Conservation (phyloP, 805 yeast genomes). For the Yarrowia sp. region DNA sequence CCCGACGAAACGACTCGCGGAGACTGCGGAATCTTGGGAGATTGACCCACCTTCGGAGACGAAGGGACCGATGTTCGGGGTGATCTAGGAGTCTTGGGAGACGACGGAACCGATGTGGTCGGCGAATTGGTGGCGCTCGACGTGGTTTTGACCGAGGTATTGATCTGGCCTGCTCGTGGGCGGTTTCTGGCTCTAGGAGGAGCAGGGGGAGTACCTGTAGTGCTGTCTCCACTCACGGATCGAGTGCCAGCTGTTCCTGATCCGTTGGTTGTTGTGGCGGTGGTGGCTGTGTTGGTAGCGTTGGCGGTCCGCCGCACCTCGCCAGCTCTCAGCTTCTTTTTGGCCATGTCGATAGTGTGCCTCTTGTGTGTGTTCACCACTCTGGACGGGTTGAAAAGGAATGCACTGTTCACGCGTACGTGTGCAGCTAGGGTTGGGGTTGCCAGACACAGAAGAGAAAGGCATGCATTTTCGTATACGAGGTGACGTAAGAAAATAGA, state of each 20-base stretch:
- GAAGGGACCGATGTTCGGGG: conserved; percentile 3
- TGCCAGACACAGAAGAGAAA: too few species aligned
- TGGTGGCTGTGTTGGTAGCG: background rate
- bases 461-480: too few species aligned
- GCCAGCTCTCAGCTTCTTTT: conserved; percentile 33
- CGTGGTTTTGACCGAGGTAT: background rate
- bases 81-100: conserved; percentile 25
- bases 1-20: background rate
- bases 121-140: conserved; percentile 25
- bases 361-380: conserved; percentile 3
- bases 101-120: conserved; percentile 17
- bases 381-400: conserved; percentile 16
- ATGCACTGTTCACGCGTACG: conserved; percentile 36
- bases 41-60: background rate
- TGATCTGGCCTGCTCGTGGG: conserved; percentile 14
- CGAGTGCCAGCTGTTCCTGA: background rate
- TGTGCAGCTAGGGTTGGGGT: conserved; percentile 37
- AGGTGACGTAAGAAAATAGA: too few species aligned
- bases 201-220: background rate
- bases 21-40: conserved; percentile 3
- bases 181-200: conserved; percentile 30
- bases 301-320: conserved; percentile 8
- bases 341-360: conserved; percentile 27
- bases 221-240: conserved; percentile 8
- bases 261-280: conserved; percentile 5